Evolutionary conservation across 2,329 filamentous ascomycete species (phyloP).

Genomic region (Plectosphaerella plurivora): DNA sequence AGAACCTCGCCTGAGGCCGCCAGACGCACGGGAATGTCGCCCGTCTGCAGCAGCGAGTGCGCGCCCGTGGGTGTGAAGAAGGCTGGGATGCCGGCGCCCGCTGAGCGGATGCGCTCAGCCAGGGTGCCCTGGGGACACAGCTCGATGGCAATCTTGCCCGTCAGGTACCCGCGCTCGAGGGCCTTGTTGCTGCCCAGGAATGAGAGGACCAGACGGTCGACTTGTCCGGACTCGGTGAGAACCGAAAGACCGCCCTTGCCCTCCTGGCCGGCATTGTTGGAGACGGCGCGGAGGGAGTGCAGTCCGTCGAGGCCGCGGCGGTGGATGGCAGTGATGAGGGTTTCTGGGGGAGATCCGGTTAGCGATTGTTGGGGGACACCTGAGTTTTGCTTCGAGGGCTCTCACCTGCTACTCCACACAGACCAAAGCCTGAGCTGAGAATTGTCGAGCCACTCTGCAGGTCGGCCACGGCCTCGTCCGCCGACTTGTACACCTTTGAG

Average conservation of each 20-base stretch:
- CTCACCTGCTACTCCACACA: constrained; percentile 69
- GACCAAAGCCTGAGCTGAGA: constrained; percentile 75
- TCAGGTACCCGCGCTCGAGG: constrained; percentile 70
- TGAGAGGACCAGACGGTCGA: constrained; percentile 68
- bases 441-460: constrained; percentile 66
- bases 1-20: constrained; percentile 55
- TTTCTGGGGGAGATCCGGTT: constrained; percentile 43
- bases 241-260: constrained; percentile 64
- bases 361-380: neutral
- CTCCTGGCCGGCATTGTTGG: constrained; percentile 74
- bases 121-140: constrained; percentile 73
- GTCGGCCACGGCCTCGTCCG: constrained; percentile 66
- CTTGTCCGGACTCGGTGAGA: constrained; percentile 64
- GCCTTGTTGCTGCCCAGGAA: constrained; percentile 76
- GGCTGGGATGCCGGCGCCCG: constrained; percentile 71
- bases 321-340: constrained; percentile 65
- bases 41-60: constrained; percentile 62
- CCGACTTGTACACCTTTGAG: constrained; percentile 48
- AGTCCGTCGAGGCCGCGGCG: constrained; percentile 55
- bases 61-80: constrained; percentile 77
- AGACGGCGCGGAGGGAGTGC: constrained; percentile 68
- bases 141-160: constrained; percentile 70
- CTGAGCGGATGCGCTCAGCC: constrained; percentile 67
- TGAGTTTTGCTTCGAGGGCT: neutral
- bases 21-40: constrained; percentile 62